phyloP scores from a whole-genome alignment of 2,329 filamentous ascomycete species.

The Aspergillus sergii region DNA sequence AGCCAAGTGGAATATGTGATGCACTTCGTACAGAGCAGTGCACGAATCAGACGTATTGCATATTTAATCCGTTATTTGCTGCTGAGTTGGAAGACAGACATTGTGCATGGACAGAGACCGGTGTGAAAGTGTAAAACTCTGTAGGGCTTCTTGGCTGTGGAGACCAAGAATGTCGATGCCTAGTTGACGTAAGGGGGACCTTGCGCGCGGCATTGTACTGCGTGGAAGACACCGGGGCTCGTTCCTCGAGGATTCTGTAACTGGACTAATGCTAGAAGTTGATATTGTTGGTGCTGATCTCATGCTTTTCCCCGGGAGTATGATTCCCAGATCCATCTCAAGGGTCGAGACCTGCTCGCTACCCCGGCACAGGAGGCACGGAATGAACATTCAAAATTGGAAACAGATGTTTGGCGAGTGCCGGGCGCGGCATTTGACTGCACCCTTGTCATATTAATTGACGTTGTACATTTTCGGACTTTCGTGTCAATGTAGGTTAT shows the following conservation, averaged over 20 bases:
- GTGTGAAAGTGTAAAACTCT: background rate
- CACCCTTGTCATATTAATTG: no score
- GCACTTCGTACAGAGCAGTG: background rate
- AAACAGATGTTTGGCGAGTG: no score
- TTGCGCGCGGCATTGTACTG: background rate
- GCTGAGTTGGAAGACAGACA: background rate
- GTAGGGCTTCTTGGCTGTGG: background rate
- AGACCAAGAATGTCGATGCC: conserved; percentile 5
- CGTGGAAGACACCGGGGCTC: background rate
- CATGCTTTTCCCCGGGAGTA: no score
- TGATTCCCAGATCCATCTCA: no score
- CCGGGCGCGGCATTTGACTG: no score
- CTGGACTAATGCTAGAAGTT: background rate
- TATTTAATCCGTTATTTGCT: no score
- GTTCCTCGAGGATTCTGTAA: background rate
- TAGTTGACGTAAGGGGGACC: background rate
- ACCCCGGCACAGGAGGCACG: no score
- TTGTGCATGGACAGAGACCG: background rate
- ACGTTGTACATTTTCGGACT: no score
- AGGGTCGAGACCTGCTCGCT: no score
- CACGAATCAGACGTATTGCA: background rate
- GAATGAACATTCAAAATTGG: no score
- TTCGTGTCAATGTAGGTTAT: no score
- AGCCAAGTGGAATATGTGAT: background rate
- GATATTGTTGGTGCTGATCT: background rate